Base-by-base conservation (phyloP, 73 alveolate genomes). In the Paramecium tetraurelia region DNA sequence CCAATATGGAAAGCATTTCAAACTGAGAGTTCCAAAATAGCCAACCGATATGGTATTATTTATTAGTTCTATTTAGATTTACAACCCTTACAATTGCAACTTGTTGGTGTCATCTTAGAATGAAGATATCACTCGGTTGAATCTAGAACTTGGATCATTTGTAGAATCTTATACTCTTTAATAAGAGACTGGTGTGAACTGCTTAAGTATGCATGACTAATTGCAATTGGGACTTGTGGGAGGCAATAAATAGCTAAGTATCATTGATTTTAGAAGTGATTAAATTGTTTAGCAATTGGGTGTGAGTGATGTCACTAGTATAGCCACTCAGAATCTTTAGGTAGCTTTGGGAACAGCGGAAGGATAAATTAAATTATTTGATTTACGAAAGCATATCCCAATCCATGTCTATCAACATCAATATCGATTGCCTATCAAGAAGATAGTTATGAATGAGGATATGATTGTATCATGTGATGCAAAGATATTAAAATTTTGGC, bases 11-110 rank as follows among this genome's bases (percentile, higher is more conserved):
- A 94, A 95, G 21, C 98, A 95, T 93, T 95, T 92, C 86, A 95
- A 95, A 93, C 86, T 94, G n/a, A 95, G 98, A 92, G 94, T 95
- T 35, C 98, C 98, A 21, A 95, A 95, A 93, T 93, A 93, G 69
- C 97, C 97, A 75, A 93, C 95, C 85, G 98, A 95, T 68, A 92
- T 95, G 31, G 69, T 53, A 53, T 53, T 53, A 53, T n/a, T 53
- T 53, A 53, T 53, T 2, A 18, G 14, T 53, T 18, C 22, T 7
- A 53, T 16, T 53, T 53, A 53, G 69, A 93, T 92, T 89, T 95
- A 95, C 70, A 96, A 95, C 46, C 95, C 95, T 22, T 93, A 93
- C 63, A 93, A 87, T 92, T 95, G 98, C 59, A 97, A 95, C 83
- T 92, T 95, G 89, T 94, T 93, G 53, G 93, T 96, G 16, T 87